These are phyloP conservation scores for Gloeopeniophorella convolvens DNA, from an alignment of 768 basidiomycete species.

Conservation along the genomic window DNA sequence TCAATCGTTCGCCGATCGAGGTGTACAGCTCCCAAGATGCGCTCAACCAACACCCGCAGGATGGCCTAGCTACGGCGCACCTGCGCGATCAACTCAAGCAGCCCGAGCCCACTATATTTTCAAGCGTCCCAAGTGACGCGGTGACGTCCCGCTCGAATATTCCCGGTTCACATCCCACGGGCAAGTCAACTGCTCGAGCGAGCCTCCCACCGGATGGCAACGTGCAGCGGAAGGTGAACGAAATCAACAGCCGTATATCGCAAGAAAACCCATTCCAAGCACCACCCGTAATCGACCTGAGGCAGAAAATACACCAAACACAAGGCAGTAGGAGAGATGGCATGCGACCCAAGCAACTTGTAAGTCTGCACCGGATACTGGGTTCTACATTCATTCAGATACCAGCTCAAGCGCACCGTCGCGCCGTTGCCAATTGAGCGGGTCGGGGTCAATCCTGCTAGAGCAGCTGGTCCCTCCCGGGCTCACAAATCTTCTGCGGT, in stretches of 20 bases:
- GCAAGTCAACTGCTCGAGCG: background rate
- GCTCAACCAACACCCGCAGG: background rate
- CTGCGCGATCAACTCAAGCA: background rate
- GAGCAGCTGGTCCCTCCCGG: conserved; percentile 4
- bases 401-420: background rate
- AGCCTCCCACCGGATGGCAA: background rate
- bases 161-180: background rate
- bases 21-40: conserved; percentile 1
- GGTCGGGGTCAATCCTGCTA: background rate
- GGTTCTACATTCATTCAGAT: background rate
- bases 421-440: background rate
- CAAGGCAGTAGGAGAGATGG: background rate
- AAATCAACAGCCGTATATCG: too few relatives aligned
- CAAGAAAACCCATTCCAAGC: too few relatives aligned
- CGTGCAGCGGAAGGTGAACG: background rate
- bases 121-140: too few relatives aligned
- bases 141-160: too few relatives aligned
- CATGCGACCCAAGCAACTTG: conserved; percentile 11
- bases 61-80: conserved; percentile 9
- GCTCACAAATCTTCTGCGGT: background rate
- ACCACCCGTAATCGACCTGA: too few relatives aligned
- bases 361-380: background rate
- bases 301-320: too few relatives aligned
- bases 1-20: background rate
- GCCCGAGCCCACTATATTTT: too few relatives aligned